phyloP scores from a whole-genome alignment of 768 basidiomycete genomes.

The Cystobasidium onofrii region DNA sequence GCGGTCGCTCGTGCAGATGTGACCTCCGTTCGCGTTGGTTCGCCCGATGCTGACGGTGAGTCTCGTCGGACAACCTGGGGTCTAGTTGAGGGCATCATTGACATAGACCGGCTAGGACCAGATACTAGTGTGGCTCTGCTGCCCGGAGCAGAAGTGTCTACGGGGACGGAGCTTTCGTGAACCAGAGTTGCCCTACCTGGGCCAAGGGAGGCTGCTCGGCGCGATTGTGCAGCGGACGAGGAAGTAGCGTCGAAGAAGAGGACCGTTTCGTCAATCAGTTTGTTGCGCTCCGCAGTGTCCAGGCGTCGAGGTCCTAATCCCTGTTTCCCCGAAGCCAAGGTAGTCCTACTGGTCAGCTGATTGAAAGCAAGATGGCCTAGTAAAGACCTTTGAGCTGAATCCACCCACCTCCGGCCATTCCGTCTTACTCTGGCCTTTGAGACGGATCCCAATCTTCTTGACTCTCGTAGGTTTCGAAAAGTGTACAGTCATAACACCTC shows the following conservation, averaged over 20 bases:
- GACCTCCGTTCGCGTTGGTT: not conserved
- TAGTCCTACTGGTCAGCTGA: not conserved
- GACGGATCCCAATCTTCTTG: conserved; percentile 70
- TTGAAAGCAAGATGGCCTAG: not conserved
- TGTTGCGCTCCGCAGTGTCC: conserved; percentile 70
- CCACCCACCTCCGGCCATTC: conserved; percentile 66
- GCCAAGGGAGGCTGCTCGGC: conserved; percentile 52
- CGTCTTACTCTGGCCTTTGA: conserved; percentile 63
- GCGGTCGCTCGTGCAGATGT: not conserved
- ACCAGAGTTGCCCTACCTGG: conserved; percentile 40
- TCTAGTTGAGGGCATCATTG: not conserved
- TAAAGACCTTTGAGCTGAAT: conserved; percentile 10
- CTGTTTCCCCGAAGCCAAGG: conserved; percentile 32
- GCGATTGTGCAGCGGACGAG: conserved; percentile 46
- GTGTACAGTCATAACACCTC: conserved; percentile 59
- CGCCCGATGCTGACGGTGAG: not conserved
- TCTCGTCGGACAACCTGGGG: not conserved
- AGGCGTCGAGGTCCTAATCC: conserved; percentile 63
- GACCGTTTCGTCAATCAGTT: conserved; percentile 61
- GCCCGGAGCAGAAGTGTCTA: not conserved
- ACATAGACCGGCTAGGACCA: not conserved
- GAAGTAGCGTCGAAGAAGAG: conserved; percentile 62
- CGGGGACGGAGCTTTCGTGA: not conserved
- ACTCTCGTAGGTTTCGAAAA: conserved; percentile 73
- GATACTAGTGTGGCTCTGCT: not conserved